These are phyloP conservation scores for Backusella australiensis DNA, from an alignment of 192 early-diverging fungal genomes.

Conservation along the genomic window DNA sequence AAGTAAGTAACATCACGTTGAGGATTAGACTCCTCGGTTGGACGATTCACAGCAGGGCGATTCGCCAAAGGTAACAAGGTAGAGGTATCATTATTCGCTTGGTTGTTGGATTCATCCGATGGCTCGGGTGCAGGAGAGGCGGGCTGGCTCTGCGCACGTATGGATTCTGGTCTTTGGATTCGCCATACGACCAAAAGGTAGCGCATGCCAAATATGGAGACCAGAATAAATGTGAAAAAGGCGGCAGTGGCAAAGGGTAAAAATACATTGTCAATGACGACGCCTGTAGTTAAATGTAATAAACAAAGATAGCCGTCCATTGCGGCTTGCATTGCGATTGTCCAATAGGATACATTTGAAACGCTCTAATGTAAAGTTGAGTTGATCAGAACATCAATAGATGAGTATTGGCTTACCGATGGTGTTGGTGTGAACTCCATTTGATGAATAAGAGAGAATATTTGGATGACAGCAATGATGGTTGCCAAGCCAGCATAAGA, in stretches of 20 bases:
- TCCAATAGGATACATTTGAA: constrained; percentile 65
- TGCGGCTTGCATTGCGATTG: constrained; percentile 58
- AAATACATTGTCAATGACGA: constrained; percentile 52
- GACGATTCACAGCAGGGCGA: neutral
- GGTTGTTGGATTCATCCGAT: neutral
- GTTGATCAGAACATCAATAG: neutral
- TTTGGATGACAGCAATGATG: constrained; percentile 32
- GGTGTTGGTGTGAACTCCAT: constrained; percentile 66
- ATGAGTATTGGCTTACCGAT: constrained; percentile 41
- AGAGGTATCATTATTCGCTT: constrained; percentile 1
- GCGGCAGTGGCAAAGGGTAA: constrained; percentile 57
- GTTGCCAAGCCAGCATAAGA: constrained; percentile 48
- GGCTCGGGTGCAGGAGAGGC: constrained; percentile 29
- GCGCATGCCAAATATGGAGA: constrained; percentile 67
- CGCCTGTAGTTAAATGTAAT: constrained; percentile 56
- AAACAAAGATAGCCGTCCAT: constrained; percentile 66
- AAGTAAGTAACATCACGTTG: constrained; percentile 45
- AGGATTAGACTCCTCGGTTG: constrained; percentile 26
- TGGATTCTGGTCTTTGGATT: constrained; percentile 60
- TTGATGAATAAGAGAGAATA: constrained; percentile 56
- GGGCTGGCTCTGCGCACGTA: constrained; percentile 31
- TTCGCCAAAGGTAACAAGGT: constrained; percentile 10
- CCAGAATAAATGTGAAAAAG: constrained; percentile 64
- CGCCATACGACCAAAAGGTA: constrained; percentile 70
- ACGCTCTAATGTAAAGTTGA: constrained; percentile 37